Evolutionary conservation across 352 stramenopile genomes (phyloP).

Genomic region (Pythium guiyangense): DNA sequence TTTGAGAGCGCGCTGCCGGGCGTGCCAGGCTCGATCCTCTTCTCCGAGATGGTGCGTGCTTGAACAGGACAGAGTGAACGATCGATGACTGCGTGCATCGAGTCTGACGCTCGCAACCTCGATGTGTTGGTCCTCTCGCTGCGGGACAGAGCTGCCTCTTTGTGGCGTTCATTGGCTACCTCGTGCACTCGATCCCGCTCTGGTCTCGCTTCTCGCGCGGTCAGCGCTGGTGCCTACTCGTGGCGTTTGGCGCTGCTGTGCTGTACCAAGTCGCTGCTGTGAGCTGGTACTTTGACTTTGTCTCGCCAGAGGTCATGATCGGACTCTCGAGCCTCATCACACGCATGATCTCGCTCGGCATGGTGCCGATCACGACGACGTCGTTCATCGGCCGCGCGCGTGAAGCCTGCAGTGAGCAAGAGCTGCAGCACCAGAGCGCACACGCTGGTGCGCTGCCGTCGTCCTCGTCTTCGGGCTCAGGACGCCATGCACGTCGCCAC

Average conservation of each 20-base stretch:
- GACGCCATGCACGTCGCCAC: constrained; percentile 3
- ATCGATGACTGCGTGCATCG: too few relatives aligned
- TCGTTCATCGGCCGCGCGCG: constrained; percentile 45
- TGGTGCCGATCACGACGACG: constrained; percentile 67
- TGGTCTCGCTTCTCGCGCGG: constrained; percentile 47
- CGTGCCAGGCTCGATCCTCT: constrained; percentile 35
- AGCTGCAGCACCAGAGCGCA: too few relatives aligned
- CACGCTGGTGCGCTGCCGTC: not conserved
- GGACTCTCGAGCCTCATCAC: constrained; percentile 62
- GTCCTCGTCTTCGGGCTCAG: not conserved
- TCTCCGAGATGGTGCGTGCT: constrained; percentile 44
- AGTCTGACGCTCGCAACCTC: too few relatives aligned
- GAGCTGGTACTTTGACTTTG: constrained; percentile 29
- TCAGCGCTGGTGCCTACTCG: constrained; percentile 47
- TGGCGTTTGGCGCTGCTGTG: constrained; percentile 32
- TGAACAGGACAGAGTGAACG: too few relatives aligned
- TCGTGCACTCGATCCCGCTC: constrained; percentile 46
- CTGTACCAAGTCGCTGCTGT: constrained; percentile 46
- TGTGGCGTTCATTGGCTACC: constrained; percentile 55
- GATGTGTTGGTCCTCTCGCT: too few relatives aligned
- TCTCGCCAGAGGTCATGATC: constrained; percentile 49
- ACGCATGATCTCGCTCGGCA: constrained; percentile 63
- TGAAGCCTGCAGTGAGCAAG: constrained; percentile 27
- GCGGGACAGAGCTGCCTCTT: constrained; percentile 66
- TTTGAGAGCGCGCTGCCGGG: constrained; percentile 20